Evolutionary conservation across 2,329 filamentous ascomycete genomes (phyloP).

Genomic region (Thielaviopsis musarum): DNA sequence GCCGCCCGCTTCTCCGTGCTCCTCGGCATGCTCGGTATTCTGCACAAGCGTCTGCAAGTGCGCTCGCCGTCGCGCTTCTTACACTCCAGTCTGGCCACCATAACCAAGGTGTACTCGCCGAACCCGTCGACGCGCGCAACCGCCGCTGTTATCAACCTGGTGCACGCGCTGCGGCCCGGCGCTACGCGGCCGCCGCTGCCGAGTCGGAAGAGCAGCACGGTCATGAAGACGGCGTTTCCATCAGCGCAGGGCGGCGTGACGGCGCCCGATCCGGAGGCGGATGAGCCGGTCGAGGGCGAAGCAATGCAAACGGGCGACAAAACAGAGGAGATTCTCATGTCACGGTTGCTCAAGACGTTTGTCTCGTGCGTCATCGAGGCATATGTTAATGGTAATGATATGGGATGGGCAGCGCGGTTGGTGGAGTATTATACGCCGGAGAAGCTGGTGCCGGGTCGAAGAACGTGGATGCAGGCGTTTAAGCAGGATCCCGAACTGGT

Average conservation of each 20-base stretch:
- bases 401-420: constrained; percentile 47
- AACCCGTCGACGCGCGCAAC: constrained; percentile 44
- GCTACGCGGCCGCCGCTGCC: constrained; percentile 48
- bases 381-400: constrained; percentile 44
- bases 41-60: constrained; percentile 60
- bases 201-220: constrained; percentile 39
- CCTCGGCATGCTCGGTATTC: constrained; percentile 52
- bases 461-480: constrained; percentile 46
- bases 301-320: constrained; percentile 25
- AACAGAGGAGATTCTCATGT: constrained; percentile 44
- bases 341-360: constrained; percentile 54
- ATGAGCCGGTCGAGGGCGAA: constrained; percentile 25
- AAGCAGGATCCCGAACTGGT: constrained; percentile 44
- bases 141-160: constrained; percentile 50
- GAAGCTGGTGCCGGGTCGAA: constrained; percentile 42
- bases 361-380: constrained; percentile 62
- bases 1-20: constrained; percentile 42
- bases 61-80: constrained; percentile 66
- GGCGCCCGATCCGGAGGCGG: constrained; percentile 42
- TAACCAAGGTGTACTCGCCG: constrained; percentile 47
- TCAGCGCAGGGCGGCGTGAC: constrained; percentile 18
- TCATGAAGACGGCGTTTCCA: constrained; percentile 22
- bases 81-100: constrained; percentile 56
- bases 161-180: constrained; percentile 47
- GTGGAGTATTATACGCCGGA: constrained; percentile 52